A percentile compares a stretch with the other conserved stretches of the same genome.
Conservation (phyloP, 2,329 filamentous ascomycete genomes). For the Tolypocladium amazonense region DNA sequence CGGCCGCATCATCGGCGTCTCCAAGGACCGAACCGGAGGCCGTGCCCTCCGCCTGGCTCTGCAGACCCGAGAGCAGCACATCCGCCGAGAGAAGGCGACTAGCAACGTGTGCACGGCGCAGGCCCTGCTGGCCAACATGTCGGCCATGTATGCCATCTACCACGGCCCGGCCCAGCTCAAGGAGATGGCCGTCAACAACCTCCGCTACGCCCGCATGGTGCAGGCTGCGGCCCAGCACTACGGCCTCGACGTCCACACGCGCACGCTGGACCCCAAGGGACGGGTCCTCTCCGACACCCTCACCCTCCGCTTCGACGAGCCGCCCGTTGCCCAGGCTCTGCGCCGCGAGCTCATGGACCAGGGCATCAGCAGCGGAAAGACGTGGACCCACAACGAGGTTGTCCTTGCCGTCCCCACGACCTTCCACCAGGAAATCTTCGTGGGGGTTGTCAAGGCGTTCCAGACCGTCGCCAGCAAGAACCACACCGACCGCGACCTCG, state of each 20-base stretch:
- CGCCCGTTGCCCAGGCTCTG: constrained; percentile 10
- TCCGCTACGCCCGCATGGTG: constrained; percentile 59
- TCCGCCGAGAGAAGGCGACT: constrained; percentile 89
- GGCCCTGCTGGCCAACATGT: constrained; percentile 91
- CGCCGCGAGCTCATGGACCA: constrained; percentile 33
- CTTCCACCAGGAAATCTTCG: constrained; percentile 11
- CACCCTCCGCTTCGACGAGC: constrained; percentile 40
- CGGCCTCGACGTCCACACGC: constrained; percentile 53
- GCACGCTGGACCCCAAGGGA: constrained; percentile 43
- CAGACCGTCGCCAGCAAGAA: constrained; percentile 16
- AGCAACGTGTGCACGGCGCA: constrained; percentile 97
- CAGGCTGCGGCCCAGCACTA: constrained; percentile 52
- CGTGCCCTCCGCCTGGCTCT: constrained; percentile 74
- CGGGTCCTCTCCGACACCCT: constrained; percentile 71
- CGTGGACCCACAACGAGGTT: constrained; percentile 13
- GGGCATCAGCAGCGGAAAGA: constrained; percentile 69
- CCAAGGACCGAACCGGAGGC: constrained; percentile 78
- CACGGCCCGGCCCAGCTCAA: constrained; percentile 79
- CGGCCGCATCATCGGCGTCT: constrained; percentile 79
- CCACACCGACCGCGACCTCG: constrained; percentile 9
- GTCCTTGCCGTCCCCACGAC: constrained; percentile 15
- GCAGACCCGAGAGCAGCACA: constrained; percentile 93
- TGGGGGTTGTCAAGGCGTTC: constrained; percentile 12
- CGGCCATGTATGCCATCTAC: constrained; percentile 86
- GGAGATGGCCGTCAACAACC: constrained; percentile 69